Conservation (phyloP, 257 asterid species). For the Petunia axillaris region DNA sequence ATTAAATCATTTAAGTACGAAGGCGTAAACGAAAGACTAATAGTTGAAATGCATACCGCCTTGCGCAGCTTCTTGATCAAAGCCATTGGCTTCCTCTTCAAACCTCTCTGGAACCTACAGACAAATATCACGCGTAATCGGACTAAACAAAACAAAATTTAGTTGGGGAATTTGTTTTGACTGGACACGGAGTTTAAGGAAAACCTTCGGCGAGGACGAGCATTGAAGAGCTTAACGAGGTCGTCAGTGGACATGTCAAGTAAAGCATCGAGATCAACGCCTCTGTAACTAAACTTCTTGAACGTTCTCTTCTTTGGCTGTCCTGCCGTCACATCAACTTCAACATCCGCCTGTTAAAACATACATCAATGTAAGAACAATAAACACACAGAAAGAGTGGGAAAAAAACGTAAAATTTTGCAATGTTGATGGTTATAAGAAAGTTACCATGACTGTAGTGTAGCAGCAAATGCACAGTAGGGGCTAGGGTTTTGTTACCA, state of each 20-base stretch:
- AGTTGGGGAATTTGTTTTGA: too few relatives aligned
- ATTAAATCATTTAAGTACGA: neutral
- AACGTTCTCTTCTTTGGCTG: constrained; percentile 81
- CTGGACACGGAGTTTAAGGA: neutral
- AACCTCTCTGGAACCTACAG: constrained; percentile 43
- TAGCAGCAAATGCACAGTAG: neutral
- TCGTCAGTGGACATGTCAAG: constrained; percentile 41
- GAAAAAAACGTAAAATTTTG: neutral
- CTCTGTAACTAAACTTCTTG: constrained; percentile 88
- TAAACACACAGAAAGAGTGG: neutral
- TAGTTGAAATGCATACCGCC: constrained; percentile 31
- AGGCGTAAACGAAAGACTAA: neutral
- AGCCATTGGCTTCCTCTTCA: constrained; percentile 49
- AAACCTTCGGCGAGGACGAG: constrained; percentile 37
- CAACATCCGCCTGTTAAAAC: constrained; percentile 65
- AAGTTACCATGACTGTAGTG: constrained; percentile 15
- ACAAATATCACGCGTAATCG: neutral
- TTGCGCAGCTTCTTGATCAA: constrained; percentile 46
- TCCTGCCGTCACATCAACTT: constrained; percentile 61
- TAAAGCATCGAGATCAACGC: constrained; percentile 73
- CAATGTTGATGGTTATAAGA: neutral
- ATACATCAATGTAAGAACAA: neutral
- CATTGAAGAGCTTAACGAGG: constrained; percentile 36
- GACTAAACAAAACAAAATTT: too few relatives aligned
- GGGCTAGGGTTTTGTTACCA: neutral